These are phyloP conservation scores for Penicillium frequentans DNA, from an alignment of 2,329 filamentous ascomycete genomes.

Conservation along the genomic window DNA sequence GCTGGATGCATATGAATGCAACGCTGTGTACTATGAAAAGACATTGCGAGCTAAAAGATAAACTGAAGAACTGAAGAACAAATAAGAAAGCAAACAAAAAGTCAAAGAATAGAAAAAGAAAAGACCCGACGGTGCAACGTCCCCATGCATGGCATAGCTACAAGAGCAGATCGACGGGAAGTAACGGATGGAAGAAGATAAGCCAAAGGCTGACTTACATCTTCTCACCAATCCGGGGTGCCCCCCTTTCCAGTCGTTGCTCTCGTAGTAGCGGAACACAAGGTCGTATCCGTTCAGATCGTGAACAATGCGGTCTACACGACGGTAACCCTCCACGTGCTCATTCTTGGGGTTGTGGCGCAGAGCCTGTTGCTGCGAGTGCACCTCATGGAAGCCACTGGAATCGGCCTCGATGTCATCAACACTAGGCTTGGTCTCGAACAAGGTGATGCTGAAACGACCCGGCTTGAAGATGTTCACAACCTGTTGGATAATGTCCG, in stretches of 20 bases:
- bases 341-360: slow-evolving; percentile 63
- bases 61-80: background rate
- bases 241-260: slow-evolving; percentile 73
- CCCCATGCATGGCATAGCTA: slow-evolving; percentile 2
- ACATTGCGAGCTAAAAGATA: slow-evolving; percentile 7
- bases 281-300: slow-evolving; percentile 97
- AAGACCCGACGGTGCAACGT: background rate
- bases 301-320: slow-evolving; percentile 93
- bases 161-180: slow-evolving; percentile 10
- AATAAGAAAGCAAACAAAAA: background rate
- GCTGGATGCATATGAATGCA: slow-evolving; percentile 23
- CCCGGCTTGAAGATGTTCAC: slow-evolving; percentile 95
- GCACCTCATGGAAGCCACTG: slow-evolving; percentile 33
- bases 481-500: slow-evolving; percentile 89
- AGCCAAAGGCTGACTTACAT: slow-evolving; percentile 13
- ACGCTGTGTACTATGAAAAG: slow-evolving; percentile 22
- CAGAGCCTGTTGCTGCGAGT: slow-evolving; percentile 44
- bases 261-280: slow-evolving; percentile 94
- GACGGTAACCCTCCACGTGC: slow-evolving; percentile 77
- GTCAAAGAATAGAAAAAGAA: background rate
- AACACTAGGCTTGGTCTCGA: slow-evolving; percentile 73
- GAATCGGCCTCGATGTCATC: slow-evolving; percentile 35
- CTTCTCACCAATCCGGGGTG: slow-evolving; percentile 61
- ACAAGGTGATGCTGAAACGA: slow-evolving; percentile 95
- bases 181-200: slow-evolving; percentile 12